Base-by-base conservation (phyloP, 176 grass and related monocot genomes). In the Eleusine coracana region DNA sequence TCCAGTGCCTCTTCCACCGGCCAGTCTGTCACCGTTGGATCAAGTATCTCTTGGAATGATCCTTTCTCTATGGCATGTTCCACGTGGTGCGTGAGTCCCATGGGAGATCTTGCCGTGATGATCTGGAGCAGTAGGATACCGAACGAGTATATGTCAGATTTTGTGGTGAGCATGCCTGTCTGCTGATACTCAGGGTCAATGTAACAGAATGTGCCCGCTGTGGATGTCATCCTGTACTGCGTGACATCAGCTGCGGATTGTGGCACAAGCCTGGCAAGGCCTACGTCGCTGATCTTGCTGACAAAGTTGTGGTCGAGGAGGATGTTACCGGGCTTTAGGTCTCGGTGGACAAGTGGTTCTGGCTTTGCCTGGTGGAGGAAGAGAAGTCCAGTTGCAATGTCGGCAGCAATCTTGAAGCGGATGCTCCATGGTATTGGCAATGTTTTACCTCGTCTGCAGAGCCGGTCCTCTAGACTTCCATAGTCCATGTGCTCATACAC, bases 401-500 rank as follows among this genome's bases (percentile, higher is more conserved):
- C 90, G 1, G 88, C 84, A 3, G 96, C 90, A 15, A 98, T 95
- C 73, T 83, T 93, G 88, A 98, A 98, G 6, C 96, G 86, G 56
- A 89, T 80, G 17, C 54, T 76, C 96, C 96, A 95, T 46, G 92
- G 96, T 50, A 95, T 98, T 21, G 86, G 79, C 12, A 42, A 42
- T 3, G 88, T 95, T 65, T 91, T 90, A 15, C 92, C 86, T 74
- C 77, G 68, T 52, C 92, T 83, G 86, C 88, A 91, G 1, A 98
- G 88, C 59, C 92, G 68, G 50, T 95, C 96, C 79, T 98, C 92
- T 36, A 95, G 82, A 82, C 92, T 98, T 10, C 96, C 96, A 13
- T 93, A 89, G 63, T 98, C 92, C 95, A 98, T 98, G 92, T 94
- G 90, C 73, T 98, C 95, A 1, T 98, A 98, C 10, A 98, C 90